These are phyloP conservation scores for Neurospora sp. DNA, from an alignment of 495 filamentous ascomycete genomes.

Conservation along the genomic window DNA sequence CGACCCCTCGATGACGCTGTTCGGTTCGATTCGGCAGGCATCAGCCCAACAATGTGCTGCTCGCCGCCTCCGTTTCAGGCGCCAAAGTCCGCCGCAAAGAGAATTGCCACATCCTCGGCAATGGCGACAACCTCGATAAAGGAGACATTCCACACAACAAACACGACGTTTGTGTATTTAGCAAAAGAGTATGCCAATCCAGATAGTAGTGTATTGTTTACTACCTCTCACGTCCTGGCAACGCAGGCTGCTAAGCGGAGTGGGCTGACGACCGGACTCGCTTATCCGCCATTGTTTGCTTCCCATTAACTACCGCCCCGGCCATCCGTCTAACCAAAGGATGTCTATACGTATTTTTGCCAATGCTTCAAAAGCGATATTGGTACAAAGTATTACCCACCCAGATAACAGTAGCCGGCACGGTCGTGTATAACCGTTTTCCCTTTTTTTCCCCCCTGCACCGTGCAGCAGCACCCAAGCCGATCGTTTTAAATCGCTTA, in stretches of 20 bases:
- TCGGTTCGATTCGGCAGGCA: neutral
- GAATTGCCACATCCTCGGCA: neutral
- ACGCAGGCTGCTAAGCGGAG: neutral
- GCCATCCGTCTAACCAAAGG: neutral
- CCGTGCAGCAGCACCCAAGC: neutral
- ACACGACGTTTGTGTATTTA: neutral
- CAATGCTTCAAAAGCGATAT: neutral
- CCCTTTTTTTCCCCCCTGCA: neutral
- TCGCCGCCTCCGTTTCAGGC: neutral
- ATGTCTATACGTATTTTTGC: neutral
- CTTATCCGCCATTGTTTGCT: neutral
- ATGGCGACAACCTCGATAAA: neutral
- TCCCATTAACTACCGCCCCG: neutral
- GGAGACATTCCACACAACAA: neutral
- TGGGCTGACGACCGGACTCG: neutral
- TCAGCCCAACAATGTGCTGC: neutral
- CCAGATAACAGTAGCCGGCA: neutral
- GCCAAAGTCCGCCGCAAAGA: neutral
- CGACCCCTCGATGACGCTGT: neutral
- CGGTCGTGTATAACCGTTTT: neutral
- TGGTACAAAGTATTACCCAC: neutral
- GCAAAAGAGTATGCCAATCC: neutral
- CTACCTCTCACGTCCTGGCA: neutral
- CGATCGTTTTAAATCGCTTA: slow-evolving; percentile 32
- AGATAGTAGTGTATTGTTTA: neutral